Percentiles rank a stretch among this genome's conserved stretches.
phyloP scores from a whole-genome alignment of 352 stramenopile species.

The Pythium brachiatum region DNA sequence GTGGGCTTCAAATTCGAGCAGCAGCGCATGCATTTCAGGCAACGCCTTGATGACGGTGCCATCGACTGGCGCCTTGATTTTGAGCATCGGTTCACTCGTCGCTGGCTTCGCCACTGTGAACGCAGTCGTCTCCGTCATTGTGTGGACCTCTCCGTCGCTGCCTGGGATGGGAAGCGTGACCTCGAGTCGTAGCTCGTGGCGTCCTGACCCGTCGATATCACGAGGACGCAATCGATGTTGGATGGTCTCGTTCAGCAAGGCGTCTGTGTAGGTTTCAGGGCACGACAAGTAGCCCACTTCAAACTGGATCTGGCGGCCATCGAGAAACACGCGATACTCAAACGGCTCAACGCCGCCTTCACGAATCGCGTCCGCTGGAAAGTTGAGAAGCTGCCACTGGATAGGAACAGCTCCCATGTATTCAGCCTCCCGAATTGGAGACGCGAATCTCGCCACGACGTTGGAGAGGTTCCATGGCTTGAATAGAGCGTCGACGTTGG shows the following conservation, averaged over 20 bases:
- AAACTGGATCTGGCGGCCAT: slow-evolving; percentile 33
- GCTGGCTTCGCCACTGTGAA: slow-evolving; percentile 18
- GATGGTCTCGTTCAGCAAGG: slow-evolving; percentile 19
- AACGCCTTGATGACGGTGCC: slow-evolving; percentile 21
- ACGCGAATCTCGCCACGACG: slow-evolving; percentile 35
- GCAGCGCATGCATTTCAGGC: slow-evolving; percentile 13
- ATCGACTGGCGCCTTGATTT: slow-evolving; percentile 29
- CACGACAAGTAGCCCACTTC: slow-evolving; percentile 35
- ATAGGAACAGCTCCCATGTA: slow-evolving; percentile 27
- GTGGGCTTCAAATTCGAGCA: slow-evolving; percentile 39
- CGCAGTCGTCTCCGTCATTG: slow-evolving; percentile 23
- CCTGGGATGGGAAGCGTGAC: slow-evolving; percentile 38
- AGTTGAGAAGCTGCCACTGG: slow-evolving; percentile 42
- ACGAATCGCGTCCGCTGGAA: slow-evolving; percentile 33
- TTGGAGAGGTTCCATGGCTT: slow-evolving; percentile 46
- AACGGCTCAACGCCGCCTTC: slow-evolving; percentile 45
- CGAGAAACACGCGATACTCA: slow-evolving; percentile 37
- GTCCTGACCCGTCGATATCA: slow-evolving; percentile 3
- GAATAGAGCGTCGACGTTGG: slow-evolving; percentile 33
- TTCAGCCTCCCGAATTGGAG: slow-evolving; percentile 23
- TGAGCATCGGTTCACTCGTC: slow-evolving; percentile 17
- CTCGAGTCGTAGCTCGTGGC: slow-evolving; percentile 33
- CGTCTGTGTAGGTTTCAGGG: background rate
- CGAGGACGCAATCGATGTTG: slow-evolving; percentile 18
- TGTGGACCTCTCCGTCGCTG: slow-evolving; percentile 32